Percentiles rank a stretch among this genome's conserved stretches.
Conservation (phyloP, 768 basidiomycete species). For the Heimioporus sp. region DNA sequence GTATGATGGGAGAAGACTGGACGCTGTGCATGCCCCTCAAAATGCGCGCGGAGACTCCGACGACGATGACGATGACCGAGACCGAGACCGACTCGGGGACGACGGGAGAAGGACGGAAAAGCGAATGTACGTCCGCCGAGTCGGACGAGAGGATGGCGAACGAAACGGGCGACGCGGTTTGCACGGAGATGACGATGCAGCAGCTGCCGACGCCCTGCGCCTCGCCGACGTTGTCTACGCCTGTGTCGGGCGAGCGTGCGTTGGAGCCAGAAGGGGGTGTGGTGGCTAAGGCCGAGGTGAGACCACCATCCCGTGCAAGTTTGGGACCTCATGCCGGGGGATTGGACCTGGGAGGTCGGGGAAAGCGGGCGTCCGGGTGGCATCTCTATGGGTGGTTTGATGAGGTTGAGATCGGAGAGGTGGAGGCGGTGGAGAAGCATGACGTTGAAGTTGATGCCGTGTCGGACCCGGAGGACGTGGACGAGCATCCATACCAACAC, state of each 20-base stretch:
- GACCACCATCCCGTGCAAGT: conserved; percentile 20
- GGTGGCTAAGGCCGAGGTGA: background rate
- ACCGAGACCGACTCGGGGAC: no score
- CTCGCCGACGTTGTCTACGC: conserved; percentile 21
- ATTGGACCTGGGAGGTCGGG: conserved; percentile 27
- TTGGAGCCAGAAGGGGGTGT: conserved; percentile 10
- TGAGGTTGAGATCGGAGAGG: conserved; percentile 3
- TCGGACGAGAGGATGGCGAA: background rate
- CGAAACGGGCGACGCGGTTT: no score
- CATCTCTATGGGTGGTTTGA: conserved; percentile 32
- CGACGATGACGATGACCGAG: background rate
- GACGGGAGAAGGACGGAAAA: background rate
- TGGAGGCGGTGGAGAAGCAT: background rate
- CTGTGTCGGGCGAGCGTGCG: background rate
- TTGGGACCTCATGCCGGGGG: conserved; percentile 28
- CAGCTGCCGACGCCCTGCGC: conserved; percentile 30
- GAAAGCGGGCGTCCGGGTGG: conserved; percentile 34
- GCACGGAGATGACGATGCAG: conserved; percentile 3
- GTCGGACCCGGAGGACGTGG: no score
- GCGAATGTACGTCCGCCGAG: conserved; percentile 4
- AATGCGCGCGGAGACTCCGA: background rate
- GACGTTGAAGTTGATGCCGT: background rate
- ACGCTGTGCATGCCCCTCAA: conserved; percentile 34
- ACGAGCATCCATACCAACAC: background rate
- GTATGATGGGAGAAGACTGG: conserved; percentile 20